Percentiles rank a stretch among this genome's conserved stretches.
Conservation (phyloP, 2,329 filamentous ascomycete genomes). For the Cytospora piceicola region DNA sequence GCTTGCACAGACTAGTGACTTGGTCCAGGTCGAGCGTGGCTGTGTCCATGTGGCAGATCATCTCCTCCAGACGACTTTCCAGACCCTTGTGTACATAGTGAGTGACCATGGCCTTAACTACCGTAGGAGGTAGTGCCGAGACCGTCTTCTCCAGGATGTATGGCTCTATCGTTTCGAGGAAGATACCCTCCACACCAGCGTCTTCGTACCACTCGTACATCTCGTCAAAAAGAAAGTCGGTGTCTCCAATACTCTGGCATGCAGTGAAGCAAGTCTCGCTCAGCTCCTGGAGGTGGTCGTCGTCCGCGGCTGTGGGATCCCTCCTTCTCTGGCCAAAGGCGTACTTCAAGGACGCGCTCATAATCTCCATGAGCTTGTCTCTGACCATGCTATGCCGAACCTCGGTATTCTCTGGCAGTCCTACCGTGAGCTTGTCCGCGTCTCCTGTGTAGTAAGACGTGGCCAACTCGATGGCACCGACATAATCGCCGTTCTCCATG, state of each 20-base stretch:
- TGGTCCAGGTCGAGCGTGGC: slow-evolving; percentile 92
- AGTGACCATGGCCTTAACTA: slow-evolving; percentile 83
- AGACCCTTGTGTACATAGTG: slow-evolving; percentile 79
- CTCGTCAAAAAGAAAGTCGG: slow-evolving; percentile 87
- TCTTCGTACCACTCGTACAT: slow-evolving; percentile 92
- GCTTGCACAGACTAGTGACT: slow-evolving; percentile 86
- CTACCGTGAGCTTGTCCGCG: slow-evolving; percentile 92
- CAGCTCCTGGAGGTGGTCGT: slow-evolving; percentile 72
- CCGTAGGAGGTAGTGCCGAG: slow-evolving; percentile 74
- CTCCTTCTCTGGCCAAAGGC: slow-evolving; percentile 72
- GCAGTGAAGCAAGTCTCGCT: slow-evolving; percentile 83
- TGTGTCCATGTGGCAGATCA: slow-evolving; percentile 92
- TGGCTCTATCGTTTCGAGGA: slow-evolving; percentile 85
- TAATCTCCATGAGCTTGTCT: slow-evolving; percentile 91
- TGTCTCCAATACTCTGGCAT: slow-evolving; percentile 75
- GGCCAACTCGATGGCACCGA: slow-evolving; percentile 86
- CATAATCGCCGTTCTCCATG: slow-evolving; percentile 97
- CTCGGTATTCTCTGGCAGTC: slow-evolving; percentile 80
- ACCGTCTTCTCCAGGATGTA: slow-evolving; percentile 82
- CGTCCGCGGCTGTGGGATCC: slow-evolving; percentile 49
- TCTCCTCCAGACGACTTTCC: slow-evolving; percentile 82
- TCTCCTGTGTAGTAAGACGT: slow-evolving; percentile 91
- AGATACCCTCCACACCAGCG: slow-evolving; percentile 70
- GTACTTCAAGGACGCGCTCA: slow-evolving; percentile 87
- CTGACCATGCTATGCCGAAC: slow-evolving; percentile 80